These are phyloP conservation scores for Coemansia sp. DNA, from an alignment of 192 early-diverging fungal genomes.

Conservation along the genomic window DNA sequence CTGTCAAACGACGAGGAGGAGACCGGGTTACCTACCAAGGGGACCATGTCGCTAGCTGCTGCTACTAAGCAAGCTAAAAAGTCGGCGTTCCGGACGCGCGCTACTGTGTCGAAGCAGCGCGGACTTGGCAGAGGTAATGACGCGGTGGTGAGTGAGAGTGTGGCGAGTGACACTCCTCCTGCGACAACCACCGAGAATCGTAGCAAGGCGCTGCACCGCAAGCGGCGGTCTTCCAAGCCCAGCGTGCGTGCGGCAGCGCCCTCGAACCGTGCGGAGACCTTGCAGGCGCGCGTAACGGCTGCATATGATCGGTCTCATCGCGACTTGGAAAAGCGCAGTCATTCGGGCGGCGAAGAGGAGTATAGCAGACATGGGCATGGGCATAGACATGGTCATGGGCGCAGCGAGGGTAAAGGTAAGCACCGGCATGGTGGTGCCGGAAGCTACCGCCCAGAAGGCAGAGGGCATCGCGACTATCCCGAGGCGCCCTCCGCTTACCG, in stretches of 20 bases:
- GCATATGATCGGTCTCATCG: conserved; percentile 8
- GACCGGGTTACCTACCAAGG: not conserved
- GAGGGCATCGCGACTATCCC: conserved; percentile 12
- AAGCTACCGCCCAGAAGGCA: not conserved
- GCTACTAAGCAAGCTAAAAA: conserved; percentile 26
- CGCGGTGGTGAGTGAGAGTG: not conserved
- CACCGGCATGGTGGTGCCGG: not conserved
- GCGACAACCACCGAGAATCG: not conserved
- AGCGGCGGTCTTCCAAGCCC: conserved; percentile 4
- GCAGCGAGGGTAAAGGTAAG: conserved; percentile 6
- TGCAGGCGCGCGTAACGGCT: conserved; percentile 10
- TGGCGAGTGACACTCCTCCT: not conserved
- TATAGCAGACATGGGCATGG: not conserved
- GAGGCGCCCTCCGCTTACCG: conserved; percentile 14
- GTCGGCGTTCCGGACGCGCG: conserved; percentile 39
- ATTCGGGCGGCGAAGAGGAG: conserved; percentile 4
- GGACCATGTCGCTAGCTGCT: conserved; percentile 29
- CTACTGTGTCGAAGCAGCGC: conserved; percentile 22
- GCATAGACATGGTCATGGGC: not conserved
- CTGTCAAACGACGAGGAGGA: conserved; percentile 1
- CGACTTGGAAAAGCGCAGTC: conserved; percentile 5
- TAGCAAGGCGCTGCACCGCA: not conserved
- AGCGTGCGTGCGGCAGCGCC: conserved; percentile 6
- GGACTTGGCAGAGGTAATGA: conserved; percentile 12
- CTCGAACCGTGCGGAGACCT: not conserved